Base-by-base conservation (phyloP, 2,329 filamentous ascomycete genomes). In the Xylaria hypoxylon region DNA sequence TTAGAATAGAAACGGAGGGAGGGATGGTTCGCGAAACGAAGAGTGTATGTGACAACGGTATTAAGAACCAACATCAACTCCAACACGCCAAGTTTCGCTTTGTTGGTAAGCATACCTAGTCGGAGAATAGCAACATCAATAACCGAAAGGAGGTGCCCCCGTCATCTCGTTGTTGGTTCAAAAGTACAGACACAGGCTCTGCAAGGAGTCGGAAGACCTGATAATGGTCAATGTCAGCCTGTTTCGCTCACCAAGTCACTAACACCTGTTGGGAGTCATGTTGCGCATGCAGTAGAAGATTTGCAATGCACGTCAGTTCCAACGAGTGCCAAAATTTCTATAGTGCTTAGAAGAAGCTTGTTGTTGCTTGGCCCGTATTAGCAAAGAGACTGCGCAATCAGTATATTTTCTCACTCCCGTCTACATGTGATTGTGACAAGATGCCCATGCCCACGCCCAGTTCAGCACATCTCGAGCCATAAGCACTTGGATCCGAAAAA, bases 201-300 rank as follows among this genome's bases (percentile, higher is more conserved):
- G 6, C 51, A 35, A 35, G 24, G 58, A 52, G 35, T 33, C 8
- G 11, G 17, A 28, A 44, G 44, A 58, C 13, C 35, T n/a, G 26
- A 33, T 7, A 6, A 44, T 58, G 52, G 55, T 28, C 15, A 17
- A 35, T 58, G 52, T 60, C 47, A 59, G 62, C 57, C 62, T 59
- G 13, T 28, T 48, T 53, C 26, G 38, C 40, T 38, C 40, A 40
- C 38, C 15, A 59, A 24, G 19, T 48, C 56, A 57, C 64, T 63
- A 67, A 57, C 33, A 60, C 60, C n/a, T 58, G 55, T 67, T 67
- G 22, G 64, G 64, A n/a, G 22, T 56, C 44, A 67, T 64, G 60
- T 60, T 67, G 64, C 60, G 64, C 60, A 10, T 17, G 42, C 19
- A 11, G n/a, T 17, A 56, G 17, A 56, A 56, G 42, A 50, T 63